Evolutionary conservation across 2,329 filamentous ascomycete species (phyloP), one percentile per base, ranked within the genome.

Genomic region (Verticillium alfalfae): DNA sequence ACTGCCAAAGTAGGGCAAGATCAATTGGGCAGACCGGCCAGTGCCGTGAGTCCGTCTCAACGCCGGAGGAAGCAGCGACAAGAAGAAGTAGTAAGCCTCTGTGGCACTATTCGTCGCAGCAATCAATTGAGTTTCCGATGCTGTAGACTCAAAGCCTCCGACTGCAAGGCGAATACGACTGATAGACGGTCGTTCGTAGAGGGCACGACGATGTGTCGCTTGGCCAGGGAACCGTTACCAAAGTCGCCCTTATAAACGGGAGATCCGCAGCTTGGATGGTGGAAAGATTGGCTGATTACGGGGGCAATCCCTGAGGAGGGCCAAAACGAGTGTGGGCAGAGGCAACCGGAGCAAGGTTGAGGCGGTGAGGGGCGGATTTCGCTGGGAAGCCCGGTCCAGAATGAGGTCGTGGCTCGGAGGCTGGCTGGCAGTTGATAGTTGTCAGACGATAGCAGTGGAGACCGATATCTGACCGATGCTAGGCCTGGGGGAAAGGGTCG

Each of bases 261-360:
- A 58, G 57, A 58, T 58, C 38, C 57, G 34, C 38, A 15, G 13
- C 9, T 16, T 45, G 60, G 52, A 22, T 54, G 26, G 38, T 26
- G 63, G 45, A 55, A 55, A 52, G 38, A 57, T 59, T 57, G 60
- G 52, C 59, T 57, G 31, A 37, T 39, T 60, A 56, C 57, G 61
- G 62, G 63, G 64, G 37, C 62, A 37, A 65, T 58, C 64, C 64
- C 54, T 60, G 64, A 15, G 37, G 54, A 58, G 34, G 56, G 36
- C 56, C 55, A 60, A 65, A 31, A 65, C 57, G 64, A 64, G 61
- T 56, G 64, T 64, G 26, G 49, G 61, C 63, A 41, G 34, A 58
- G 37, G 57, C 39, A 34, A 22, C 31, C 38, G 57, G 36, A 41
- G 57, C 57, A 58, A 58, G 57, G 57, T 58, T 58, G 57, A 49